Percentiles rank a stretch among this genome's conserved stretches.
These are phyloP conservation scores for Hirschfeldia incana DNA, from an alignment of 345 rosid genomes.

Conservation along the genomic window DNA sequence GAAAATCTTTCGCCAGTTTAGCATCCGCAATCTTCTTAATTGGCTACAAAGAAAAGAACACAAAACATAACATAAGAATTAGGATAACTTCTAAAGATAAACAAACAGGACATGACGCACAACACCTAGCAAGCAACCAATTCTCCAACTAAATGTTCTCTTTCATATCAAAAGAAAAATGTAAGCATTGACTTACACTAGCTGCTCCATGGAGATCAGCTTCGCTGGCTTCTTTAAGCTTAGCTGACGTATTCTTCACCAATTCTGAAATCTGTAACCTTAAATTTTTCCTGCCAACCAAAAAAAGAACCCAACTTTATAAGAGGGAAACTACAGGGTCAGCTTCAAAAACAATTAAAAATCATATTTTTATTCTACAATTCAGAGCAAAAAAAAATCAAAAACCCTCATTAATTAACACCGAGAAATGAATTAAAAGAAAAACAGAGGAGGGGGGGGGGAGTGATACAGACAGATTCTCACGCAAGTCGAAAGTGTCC, in stretches of 20 bases:
- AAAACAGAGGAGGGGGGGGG: background rate
- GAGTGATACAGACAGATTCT: constrained; percentile 53
- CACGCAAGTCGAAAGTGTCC: constrained; percentile 67
- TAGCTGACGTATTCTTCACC: constrained; percentile 64
- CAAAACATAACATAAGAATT: background rate
- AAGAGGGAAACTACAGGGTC: background rate
- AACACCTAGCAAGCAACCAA: background rate
- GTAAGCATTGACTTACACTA: constrained; percentile 30
- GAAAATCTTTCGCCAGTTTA: constrained; percentile 75
- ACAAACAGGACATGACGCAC: background rate
- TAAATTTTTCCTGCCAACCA: constrained; percentile 54
- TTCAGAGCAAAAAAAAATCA: background rate
- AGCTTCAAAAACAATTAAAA: background rate
- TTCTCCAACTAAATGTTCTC: background rate
- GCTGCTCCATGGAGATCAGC: constrained; percentile 52
- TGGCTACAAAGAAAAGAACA: constrained; percentile 43
- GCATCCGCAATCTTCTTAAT: constrained; percentile 72
- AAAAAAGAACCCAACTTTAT: background rate
- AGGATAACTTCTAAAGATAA: background rate
- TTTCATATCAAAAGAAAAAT: background rate
- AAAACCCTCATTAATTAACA: background rate
- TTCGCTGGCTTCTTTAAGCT: constrained; percentile 70
- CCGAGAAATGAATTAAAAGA: background rate
- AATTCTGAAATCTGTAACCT: constrained; percentile 61
- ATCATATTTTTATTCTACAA: background rate